These are phyloP conservation scores for Trichosporon coremiiforme DNA, from an alignment of 1,284 basidiomycete species.

Conservation along the genomic window DNA sequence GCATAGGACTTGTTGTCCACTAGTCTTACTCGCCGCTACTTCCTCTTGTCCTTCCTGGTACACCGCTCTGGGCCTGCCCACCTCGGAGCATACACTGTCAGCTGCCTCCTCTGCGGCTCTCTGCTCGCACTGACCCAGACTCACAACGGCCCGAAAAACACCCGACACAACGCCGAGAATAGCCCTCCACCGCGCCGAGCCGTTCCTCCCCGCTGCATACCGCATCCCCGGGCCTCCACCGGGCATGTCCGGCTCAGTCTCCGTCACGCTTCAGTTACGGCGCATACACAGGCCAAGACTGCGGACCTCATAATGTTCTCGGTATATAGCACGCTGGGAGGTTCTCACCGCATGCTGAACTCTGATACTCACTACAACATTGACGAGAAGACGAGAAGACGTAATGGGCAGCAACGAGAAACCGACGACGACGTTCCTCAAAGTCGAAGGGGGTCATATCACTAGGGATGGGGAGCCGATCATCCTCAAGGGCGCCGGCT, in stretches of 20 bases:
- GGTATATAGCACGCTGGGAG: neutral
- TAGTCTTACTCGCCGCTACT: too few relatives aligned
- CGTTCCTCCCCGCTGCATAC: too few relatives aligned
- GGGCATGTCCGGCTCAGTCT: neutral
- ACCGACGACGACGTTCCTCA: slow-evolving; percentile 13
- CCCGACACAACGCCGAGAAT: neutral
- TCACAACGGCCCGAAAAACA: neutral
- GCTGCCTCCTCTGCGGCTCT: too few relatives aligned
- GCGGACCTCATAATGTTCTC: neutral
- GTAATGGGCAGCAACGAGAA: neutral
- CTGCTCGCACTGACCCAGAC: too few relatives aligned
- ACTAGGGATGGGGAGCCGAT: slow-evolving; percentile 38
- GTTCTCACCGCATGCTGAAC: neutral
- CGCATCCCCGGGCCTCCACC: neutral
- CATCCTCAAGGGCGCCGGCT: slow-evolving; percentile 48
- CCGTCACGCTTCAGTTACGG: neutral
- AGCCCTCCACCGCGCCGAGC: neutral
- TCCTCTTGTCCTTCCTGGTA: too few relatives aligned
- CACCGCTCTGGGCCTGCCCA: too few relatives aligned
- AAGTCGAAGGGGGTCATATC: slow-evolving; percentile 34
- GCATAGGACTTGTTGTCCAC: too few relatives aligned
- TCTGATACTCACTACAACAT: neutral
- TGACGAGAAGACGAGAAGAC: neutral
- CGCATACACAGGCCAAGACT: too few relatives aligned
- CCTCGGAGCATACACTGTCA: too few relatives aligned